Conservation (phyloP, 2,329 filamentous ascomycete genomes). For the Bipolaris victoriae region DNA sequence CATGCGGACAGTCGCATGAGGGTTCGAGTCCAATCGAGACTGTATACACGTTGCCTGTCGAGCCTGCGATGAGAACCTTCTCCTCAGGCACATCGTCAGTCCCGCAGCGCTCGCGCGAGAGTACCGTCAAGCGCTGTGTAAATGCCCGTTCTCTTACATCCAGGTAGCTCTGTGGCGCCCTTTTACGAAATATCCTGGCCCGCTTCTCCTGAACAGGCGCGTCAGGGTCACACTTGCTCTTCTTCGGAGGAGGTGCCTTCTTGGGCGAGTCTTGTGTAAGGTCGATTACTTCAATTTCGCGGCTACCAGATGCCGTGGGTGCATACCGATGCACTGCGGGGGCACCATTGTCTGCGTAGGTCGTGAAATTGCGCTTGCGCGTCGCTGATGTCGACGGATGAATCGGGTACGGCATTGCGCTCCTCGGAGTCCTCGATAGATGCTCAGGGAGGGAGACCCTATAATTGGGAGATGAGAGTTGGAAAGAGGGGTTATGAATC, state of each 20-base stretch:
- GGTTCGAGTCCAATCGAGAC: conserved; percentile 61
- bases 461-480: background rate
- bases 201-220: conserved; percentile 40
- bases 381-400: conserved; percentile 2
- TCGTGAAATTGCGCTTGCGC: conserved; percentile 33
- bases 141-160: conserved; percentile 57
- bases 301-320: conserved; percentile 14
- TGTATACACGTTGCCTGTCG: conserved; percentile 67
- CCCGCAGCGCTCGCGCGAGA: conserved; percentile 56
- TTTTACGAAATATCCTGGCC: conserved; percentile 38
- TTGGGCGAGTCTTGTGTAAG: conserved; percentile 18
- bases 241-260: conserved; percentile 24
- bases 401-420: background rate
- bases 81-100: conserved; percentile 58
- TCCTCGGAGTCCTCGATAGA: background rate
- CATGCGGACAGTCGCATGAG: conserved; percentile 62
- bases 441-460: background rate
- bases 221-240: conserved; percentile 22
- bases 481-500: background rate
- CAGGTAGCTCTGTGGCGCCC: conserved; percentile 55
- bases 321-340: conserved; percentile 2
- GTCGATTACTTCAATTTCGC: conserved; percentile 14
- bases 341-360: conserved; percentile 16
- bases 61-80: conserved; percentile 63
- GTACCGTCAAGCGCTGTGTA: conserved; percentile 63